Percentiles rank a stretch among this genome's conserved stretches.
phyloP scores from a whole-genome alignment of 495 filamentous ascomycete species.

The Aspergillus homomorphus region DNA sequence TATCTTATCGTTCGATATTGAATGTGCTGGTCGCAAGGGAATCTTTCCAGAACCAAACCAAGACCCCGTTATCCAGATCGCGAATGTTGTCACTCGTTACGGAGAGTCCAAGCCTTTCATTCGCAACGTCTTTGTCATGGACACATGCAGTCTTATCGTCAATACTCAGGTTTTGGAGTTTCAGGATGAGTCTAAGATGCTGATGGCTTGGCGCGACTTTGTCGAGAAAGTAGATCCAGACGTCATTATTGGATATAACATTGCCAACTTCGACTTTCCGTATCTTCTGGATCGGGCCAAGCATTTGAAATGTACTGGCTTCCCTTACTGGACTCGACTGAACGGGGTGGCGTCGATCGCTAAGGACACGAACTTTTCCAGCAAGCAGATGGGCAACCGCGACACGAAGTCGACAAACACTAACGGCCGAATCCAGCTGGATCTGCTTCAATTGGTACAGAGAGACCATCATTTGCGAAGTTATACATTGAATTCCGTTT shows the following conservation, averaged over 20 bases:
- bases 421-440: slow-evolving; percentile 87
- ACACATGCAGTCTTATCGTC: slow-evolving; percentile 86
- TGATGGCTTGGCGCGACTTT: slow-evolving; percentile 85
- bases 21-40: slow-evolving; percentile 95
- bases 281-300: slow-evolving; percentile 90
- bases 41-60: slow-evolving; percentile 90
- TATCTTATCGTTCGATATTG: slow-evolving; percentile 95
- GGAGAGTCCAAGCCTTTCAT: slow-evolving; percentile 95
- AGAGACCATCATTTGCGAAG: slow-evolving; percentile 91
- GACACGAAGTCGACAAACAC: slow-evolving; percentile 93
- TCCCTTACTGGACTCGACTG: slow-evolving; percentile 83
- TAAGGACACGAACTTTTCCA: slow-evolving; percentile 82
- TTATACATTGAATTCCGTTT: slow-evolving; percentile 97
- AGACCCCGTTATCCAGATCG: slow-evolving; percentile 97
- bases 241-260: slow-evolving; percentile 98
- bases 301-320: slow-evolving; percentile 69
- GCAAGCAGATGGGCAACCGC: slow-evolving; percentile 98
- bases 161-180: slow-evolving; percentile 91
- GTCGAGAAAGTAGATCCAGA: slow-evolving; percentile 90
- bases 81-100: slow-evolving; percentile 93
- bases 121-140: slow-evolving; percentile 91
- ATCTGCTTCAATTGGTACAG: slow-evolving; percentile 89
- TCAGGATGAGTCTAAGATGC: slow-evolving; percentile 76
- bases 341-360: slow-evolving; percentile 59
- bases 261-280: slow-evolving; percentile 97